Evolutionary conservation across 257 asterid genomes (phyloP).

Genomic region (Fraxinus pennsylvanica): DNA sequence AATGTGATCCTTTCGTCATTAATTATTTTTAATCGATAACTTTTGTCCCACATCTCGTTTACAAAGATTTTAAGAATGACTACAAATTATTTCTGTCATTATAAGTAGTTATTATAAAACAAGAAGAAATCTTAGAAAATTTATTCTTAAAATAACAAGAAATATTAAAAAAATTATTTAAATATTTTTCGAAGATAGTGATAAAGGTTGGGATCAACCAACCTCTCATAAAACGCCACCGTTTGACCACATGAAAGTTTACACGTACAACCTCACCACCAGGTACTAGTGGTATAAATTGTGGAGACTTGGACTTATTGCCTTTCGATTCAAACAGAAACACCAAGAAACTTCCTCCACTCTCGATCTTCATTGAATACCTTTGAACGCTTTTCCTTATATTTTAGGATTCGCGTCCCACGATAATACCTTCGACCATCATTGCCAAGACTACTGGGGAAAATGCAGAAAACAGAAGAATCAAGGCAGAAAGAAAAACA

Average conservation of each 20-base stretch:
- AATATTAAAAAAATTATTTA: not conserved
- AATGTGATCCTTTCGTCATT: slow-evolving; percentile 13
- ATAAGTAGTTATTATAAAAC: too few species aligned
- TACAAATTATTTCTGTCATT: too few species aligned
- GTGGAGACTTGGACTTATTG: slow-evolving; percentile 10
- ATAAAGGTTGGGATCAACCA: too few species aligned
- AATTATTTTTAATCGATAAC: slow-evolving; percentile 24
- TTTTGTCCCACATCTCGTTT: slow-evolving; percentile 20
- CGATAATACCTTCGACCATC: too few species aligned
- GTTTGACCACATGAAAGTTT: not conserved
- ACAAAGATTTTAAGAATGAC: too few species aligned
- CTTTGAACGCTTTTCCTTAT: too few species aligned
- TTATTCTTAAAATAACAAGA: not conserved
- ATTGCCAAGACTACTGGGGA: too few species aligned
- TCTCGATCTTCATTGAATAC: too few species aligned
- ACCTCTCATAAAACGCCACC: slow-evolving; percentile 24
- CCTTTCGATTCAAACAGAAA: not conserved
- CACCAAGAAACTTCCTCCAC: slow-evolving; percentile 5
- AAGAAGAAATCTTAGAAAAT: not conserved
- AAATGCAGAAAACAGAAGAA: slow-evolving; percentile 25
- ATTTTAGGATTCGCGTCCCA: too few species aligned
- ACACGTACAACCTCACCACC: not conserved
- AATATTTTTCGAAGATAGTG: not conserved
- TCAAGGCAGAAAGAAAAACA: slow-evolving; percentile 13
- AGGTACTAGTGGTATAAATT: slow-evolving; percentile 19